phyloP scores from a whole-genome alignment of 352 stramenopile species.

The Phytophthora constricta region DNA sequence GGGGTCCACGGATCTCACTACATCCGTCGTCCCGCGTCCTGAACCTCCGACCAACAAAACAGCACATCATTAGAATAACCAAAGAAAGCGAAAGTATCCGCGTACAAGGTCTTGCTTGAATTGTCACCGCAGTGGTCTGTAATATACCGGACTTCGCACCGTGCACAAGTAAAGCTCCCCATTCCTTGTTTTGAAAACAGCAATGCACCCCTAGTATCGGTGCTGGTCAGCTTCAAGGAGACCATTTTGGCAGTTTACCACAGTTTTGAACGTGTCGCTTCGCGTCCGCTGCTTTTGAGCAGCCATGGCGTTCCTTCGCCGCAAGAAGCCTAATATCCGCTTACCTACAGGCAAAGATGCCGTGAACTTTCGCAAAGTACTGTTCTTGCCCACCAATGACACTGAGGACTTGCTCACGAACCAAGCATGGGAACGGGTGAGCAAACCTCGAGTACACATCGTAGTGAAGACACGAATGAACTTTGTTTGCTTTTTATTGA shows the following conservation, averaged over 20 bases:
- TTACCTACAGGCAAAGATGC: constrained; percentile 73
- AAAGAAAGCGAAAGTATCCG: too few relatives aligned
- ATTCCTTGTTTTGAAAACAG: too few relatives aligned
- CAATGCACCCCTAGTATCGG: too few relatives aligned
- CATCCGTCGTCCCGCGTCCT: constrained; percentile 26
- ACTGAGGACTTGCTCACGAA: constrained; percentile 75
- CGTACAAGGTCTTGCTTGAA: too few relatives aligned
- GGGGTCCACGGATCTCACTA: constrained; percentile 14
- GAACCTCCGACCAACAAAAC: constrained; percentile 26
- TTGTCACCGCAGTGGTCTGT: background rate
- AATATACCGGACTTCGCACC: background rate
- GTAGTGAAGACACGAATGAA: background rate
- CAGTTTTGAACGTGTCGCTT: constrained; percentile 33
- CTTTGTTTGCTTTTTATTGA: background rate
- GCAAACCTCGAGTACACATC: background rate
- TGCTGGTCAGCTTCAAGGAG: constrained; percentile 11
- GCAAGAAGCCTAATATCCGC: constrained; percentile 72
- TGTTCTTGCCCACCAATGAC: constrained; percentile 76
- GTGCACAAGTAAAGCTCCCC: too few relatives aligned
- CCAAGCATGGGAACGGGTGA: constrained; percentile 71
- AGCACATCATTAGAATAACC: constrained; percentile 11
- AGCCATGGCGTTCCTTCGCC: constrained; percentile 68
- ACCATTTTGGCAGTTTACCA: too few relatives aligned
- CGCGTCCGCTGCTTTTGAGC: background rate
- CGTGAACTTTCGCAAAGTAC: constrained; percentile 81